Evolutionary conservation across 2,329 filamentous ascomycete genomes (phyloP).

Genomic region (Samsoniella hepiali): DNA sequence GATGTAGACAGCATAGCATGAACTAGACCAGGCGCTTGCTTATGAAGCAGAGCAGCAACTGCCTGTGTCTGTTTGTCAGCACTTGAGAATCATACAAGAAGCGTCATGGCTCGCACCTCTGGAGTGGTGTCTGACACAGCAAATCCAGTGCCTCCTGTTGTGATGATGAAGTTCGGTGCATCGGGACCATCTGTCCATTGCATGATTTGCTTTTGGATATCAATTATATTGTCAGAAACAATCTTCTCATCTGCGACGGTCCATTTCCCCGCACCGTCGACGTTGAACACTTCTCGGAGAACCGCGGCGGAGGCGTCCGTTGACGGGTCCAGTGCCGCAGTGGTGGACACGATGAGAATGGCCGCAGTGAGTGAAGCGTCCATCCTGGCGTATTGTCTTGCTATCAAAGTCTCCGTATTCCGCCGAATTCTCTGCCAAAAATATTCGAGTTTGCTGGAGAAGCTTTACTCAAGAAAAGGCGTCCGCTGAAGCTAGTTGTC

Average conservation of each 20-base stretch:
- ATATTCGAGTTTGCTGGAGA: neutral
- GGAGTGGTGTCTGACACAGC: slow-evolving; percentile 81
- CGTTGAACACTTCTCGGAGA: slow-evolving; percentile 66
- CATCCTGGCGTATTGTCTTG: neutral
- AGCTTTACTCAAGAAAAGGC: neutral
- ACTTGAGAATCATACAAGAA: neutral
- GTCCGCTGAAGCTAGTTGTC: neutral
- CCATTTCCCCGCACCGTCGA: slow-evolving; percentile 70
- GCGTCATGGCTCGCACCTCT: slow-evolving; percentile 55
- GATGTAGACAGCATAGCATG: slow-evolving; percentile 91
- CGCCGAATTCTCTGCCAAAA: too few relatives aligned
- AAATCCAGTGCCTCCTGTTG: slow-evolving; percentile 92
- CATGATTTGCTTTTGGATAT: slow-evolving; percentile 72
- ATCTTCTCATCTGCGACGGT: slow-evolving; percentile 65
- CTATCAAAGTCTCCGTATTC: neutral
- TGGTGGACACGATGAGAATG: slow-evolving; percentile 87
- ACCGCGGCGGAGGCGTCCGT: slow-evolving; percentile 70
- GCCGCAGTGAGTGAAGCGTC: slow-evolving; percentile 60
- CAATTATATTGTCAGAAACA: slow-evolving; percentile 69
- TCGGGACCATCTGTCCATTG: slow-evolving; percentile 68
- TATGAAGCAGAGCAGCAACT: slow-evolving; percentile 73
- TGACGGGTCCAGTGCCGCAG: slow-evolving; percentile 73
- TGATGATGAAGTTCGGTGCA: slow-evolving; percentile 72
- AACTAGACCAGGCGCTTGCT: slow-evolving; percentile 84
- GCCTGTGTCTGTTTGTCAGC: slow-evolving; percentile 49